These are phyloP conservation scores for Canna indica DNA, from an alignment of 176 grass and related monocot species.

Conservation along the genomic window DNA sequence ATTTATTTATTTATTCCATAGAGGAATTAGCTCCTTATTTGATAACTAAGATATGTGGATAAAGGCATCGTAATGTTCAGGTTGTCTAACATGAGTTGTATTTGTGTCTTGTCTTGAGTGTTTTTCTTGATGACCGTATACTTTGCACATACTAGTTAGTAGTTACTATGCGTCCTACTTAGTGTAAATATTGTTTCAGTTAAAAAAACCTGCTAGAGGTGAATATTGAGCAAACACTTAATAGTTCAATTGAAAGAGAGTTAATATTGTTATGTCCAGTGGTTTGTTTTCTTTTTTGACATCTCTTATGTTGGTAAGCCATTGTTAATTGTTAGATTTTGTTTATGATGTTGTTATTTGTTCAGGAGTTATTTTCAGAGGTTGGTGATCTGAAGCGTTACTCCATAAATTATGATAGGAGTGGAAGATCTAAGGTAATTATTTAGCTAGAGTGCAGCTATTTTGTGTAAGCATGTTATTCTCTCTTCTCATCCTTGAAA, in stretches of 20 bases:
- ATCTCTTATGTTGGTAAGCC: not conserved
- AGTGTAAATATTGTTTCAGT: not conserved
- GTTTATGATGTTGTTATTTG: slow-evolving; percentile 1
- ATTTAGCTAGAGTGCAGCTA: not conserved
- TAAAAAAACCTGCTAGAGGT: not conserved
- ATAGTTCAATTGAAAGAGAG: no score
- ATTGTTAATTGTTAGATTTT: not conserved
- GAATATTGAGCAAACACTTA: no score
- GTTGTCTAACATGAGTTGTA: not conserved
- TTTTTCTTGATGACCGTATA: not conserved
- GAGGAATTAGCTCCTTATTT: no score
- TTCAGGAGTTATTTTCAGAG: slow-evolving; percentile 82
- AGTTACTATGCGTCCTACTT: not conserved
- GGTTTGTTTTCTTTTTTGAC: not conserved
- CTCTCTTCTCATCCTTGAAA: not conserved
- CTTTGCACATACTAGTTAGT: not conserved
- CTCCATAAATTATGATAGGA: slow-evolving; percentile 68
- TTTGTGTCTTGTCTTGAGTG: not conserved
- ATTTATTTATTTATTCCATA: no score
- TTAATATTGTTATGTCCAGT: no score
- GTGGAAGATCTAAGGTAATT: slow-evolving; percentile 87
- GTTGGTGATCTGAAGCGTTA: slow-evolving; percentile 78
- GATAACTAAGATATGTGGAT: not conserved
- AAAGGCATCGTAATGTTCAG: not conserved
- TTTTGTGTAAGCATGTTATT: slow-evolving; percentile 1